Conservation (phyloP, 2,329 filamentous ascomycete species). For the Colletotrichum tamarilloi region DNA sequence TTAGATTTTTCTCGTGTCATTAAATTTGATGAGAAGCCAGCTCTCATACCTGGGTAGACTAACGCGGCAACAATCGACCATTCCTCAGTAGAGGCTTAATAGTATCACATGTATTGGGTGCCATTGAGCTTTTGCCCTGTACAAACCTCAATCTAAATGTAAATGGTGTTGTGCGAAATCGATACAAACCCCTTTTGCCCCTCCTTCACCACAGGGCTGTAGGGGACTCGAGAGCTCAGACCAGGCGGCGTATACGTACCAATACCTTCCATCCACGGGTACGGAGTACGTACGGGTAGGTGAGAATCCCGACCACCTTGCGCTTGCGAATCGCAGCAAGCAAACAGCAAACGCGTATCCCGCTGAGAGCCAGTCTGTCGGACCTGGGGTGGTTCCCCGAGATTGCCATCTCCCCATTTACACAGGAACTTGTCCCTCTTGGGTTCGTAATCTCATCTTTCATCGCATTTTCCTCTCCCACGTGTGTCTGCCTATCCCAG, state of each 20-base stretch:
- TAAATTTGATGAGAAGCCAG: neutral
- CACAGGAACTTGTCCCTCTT: conserved; percentile 14
- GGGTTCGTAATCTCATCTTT: conserved; percentile 15
- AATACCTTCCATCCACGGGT: too few relatives aligned
- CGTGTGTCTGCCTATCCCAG: conserved; percentile 9
- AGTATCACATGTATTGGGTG: neutral
- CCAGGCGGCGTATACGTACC: neutral
- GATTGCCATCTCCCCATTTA: conserved; percentile 10
- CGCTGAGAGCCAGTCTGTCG: conserved; percentile 11
- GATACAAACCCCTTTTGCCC: conserved; percentile 11
- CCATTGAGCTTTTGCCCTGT: neutral
- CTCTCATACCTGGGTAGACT: neutral
- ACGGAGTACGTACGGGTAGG: neutral
- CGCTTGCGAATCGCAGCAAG: neutral
- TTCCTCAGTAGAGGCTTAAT: conserved; percentile 16
- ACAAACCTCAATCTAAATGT: neutral
- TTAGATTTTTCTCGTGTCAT: neutral
- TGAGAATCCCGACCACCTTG: conserved; percentile 15
- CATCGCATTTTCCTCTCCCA: conserved; percentile 10
- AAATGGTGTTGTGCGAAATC: neutral
- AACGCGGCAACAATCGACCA: conserved; percentile 10
- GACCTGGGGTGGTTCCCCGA: conserved; percentile 8
- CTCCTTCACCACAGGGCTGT: conserved; percentile 26
- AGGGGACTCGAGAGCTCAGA: conserved; percentile 11
- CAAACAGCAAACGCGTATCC: conserved; percentile 9